These are phyloP conservation scores for Alternaria hordeiaustralica DNA, from an alignment of 2,329 filamentous ascomycete genomes.

Conservation along the genomic window DNA sequence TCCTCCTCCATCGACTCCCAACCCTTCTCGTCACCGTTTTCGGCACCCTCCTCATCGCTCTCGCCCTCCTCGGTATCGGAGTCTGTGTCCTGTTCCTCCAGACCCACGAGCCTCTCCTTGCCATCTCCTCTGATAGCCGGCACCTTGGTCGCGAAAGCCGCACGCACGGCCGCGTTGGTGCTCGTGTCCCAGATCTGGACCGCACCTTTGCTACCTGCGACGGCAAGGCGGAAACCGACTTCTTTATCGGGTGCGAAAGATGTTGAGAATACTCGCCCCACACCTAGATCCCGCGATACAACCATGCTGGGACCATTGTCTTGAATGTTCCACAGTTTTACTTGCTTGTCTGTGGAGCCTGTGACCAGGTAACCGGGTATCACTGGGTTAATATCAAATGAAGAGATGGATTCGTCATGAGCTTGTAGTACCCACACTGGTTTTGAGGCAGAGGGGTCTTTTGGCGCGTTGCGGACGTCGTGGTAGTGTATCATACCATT, in stretches of 20 bases:
- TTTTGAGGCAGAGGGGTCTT: conserved; percentile 76
- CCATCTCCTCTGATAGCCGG: conserved; percentile 66
- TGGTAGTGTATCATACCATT: conserved; percentile 91
- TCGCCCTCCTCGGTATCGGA: conserved; percentile 62
- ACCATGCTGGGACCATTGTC: conserved; percentile 85
- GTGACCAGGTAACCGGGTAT: conserved; percentile 95
- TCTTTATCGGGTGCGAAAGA: conserved; percentile 88
- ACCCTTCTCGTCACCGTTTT: conserved; percentile 41
- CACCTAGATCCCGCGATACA: conserved; percentile 86
- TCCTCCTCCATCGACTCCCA: conserved; percentile 51
- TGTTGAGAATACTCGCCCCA: conserved; percentile 93
- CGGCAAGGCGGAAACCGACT: conserved; percentile 88
- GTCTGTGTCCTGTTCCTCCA: conserved; percentile 70
- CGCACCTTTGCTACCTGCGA: conserved; percentile 91
- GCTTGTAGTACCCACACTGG: conserved; percentile 94
- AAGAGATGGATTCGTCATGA: conserved; percentile 88
- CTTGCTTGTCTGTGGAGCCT: conserved; percentile 90
- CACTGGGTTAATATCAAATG: conserved; percentile 88
- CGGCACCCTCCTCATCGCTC: conserved; percentile 51
- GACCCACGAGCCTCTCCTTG: conserved; percentile 77
- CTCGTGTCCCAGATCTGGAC: conserved; percentile 97
- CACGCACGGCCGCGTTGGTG: conserved; percentile 86
- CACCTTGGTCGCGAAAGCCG: conserved; percentile 79
- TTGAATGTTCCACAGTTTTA: conserved; percentile 96
- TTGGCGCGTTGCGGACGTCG: conserved; percentile 78